Evolutionary conservation across 2,329 filamentous ascomycete species (phyloP).

Genomic region (Blumeria hordei): DNA sequence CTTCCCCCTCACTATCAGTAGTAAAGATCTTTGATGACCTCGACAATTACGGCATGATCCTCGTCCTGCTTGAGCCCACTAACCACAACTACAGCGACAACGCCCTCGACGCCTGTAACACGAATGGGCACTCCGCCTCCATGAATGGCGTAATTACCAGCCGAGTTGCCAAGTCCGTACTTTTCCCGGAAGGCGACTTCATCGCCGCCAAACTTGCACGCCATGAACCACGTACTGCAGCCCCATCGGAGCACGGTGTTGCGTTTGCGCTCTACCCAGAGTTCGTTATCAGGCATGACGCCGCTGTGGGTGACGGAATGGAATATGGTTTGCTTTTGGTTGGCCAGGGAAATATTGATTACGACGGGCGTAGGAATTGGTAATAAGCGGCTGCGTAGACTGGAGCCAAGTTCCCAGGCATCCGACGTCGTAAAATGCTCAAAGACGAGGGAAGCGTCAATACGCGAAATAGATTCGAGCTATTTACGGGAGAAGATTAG

Average conservation of each 20-base stretch:
- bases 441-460: slow-evolving; percentile 13
- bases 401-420: slow-evolving; percentile 39
- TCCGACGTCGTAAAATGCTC: slow-evolving; percentile 33
- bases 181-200: slow-evolving; percentile 40
- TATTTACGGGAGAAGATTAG: slow-evolving; percentile 4
- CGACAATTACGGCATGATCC: slow-evolving; percentile 53
- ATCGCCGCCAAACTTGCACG: slow-evolving; percentile 38
- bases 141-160: slow-evolving; percentile 47
- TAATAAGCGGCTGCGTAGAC: slow-evolving; percentile 37
- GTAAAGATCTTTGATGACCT: slow-evolving; percentile 17
- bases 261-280: slow-evolving; percentile 46
- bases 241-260: slow-evolving; percentile 50
- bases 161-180: slow-evolving; percentile 33
- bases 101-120: slow-evolving; percentile 48
- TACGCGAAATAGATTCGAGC: slow-evolving; percentile 13
- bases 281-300: slow-evolving; percentile 45
- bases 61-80: slow-evolving; percentile 54
- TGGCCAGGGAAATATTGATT: slow-evolving; percentile 37
- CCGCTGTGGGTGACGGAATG: slow-evolving; percentile 36
- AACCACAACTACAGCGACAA: slow-evolving; percentile 52
- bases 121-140: slow-evolving; percentile 53
- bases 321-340: slow-evolving; percentile 38
- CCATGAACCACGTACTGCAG: slow-evolving; percentile 44
- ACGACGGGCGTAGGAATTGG: slow-evolving; percentile 29
- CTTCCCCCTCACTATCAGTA: neutral